Evolutionary conservation across 1,284 basidiomycete species (phyloP).

Genomic region (Peniophora sp.): DNA sequence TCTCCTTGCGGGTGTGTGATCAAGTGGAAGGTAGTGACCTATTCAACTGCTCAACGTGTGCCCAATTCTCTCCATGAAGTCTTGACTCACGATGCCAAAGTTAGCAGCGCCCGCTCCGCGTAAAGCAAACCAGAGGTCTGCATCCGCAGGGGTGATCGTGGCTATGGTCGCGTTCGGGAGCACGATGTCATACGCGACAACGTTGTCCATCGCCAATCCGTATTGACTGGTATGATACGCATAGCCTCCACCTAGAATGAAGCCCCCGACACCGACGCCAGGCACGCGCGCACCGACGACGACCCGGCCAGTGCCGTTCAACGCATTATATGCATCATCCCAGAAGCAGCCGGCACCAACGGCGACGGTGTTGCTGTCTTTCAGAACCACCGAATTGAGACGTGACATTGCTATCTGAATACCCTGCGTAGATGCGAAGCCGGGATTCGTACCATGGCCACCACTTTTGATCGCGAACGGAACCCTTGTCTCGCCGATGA

Average conservation of each 20-base stretch:
- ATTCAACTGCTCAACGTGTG: not conserved
- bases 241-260: slow-evolving; percentile 49
- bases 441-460: slow-evolving; percentile 37
- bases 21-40: slow-evolving; percentile 4
- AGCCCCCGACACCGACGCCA: slow-evolving; percentile 43
- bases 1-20: slow-evolving; percentile 1
- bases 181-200: slow-evolving; percentile 38
- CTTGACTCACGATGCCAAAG: slow-evolving; percentile 1
- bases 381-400: slow-evolving; percentile 31
- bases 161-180: slow-evolving; percentile 35
- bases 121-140: slow-evolving; percentile 36
- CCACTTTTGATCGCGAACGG: slow-evolving; percentile 41
- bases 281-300: slow-evolving; percentile 39
- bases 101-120: slow-evolving; percentile 7
- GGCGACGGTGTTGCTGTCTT: slow-evolving; percentile 22
- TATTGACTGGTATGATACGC: slow-evolving; percentile 45
- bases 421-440: slow-evolving; percentile 46
- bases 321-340: slow-evolving; percentile 37
- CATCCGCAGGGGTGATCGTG: slow-evolving; percentile 26
- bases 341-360: slow-evolving; percentile 43
- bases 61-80: too few relatives aligned
- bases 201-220: slow-evolving; percentile 42
- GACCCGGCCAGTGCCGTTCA: slow-evolving; percentile 28
- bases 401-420: slow-evolving; percentile 41
- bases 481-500: slow-evolving; percentile 29